phyloP scores from a whole-genome alignment of 2,329 filamentous ascomycete species.

The Microdochium trichocladiopsis region DNA sequence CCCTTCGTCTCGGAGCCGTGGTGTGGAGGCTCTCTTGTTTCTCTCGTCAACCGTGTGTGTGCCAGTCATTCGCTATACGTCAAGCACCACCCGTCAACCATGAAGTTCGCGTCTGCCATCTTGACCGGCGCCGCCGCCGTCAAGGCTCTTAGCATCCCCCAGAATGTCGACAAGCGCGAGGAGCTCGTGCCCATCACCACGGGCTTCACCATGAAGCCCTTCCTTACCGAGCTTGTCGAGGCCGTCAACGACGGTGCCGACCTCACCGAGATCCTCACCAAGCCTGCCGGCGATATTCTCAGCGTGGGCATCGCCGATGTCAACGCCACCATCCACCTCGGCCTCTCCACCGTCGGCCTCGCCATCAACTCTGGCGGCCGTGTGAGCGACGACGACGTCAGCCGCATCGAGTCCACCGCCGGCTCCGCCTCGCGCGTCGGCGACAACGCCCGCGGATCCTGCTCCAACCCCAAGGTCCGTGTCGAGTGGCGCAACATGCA shows the following conservation, averaged over 20 bases:
- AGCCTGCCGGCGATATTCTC: background rate
- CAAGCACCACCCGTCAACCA: background rate
- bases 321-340: background rate
- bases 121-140: background rate
- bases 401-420: background rate
- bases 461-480: background rate
- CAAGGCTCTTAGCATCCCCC: background rate
- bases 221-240: background rate
- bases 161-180: no score
- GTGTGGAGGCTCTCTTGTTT: background rate
- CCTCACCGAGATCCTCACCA: background rate
- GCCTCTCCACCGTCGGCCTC: background rate
- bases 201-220: background rate
- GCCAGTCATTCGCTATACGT: background rate
- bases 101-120: background rate
- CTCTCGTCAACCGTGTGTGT: background rate
- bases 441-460: background rate
- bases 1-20: background rate
- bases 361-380: background rate
- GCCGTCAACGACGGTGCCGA: background rate
- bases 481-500: constrained; percentile 1
- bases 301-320: background rate
- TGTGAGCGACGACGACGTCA: background rate
- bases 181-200: background rate
- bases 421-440: background rate